Conservation (phyloP, 345 rosid genomes). For the Melaleuca alternifolia region DNA sequence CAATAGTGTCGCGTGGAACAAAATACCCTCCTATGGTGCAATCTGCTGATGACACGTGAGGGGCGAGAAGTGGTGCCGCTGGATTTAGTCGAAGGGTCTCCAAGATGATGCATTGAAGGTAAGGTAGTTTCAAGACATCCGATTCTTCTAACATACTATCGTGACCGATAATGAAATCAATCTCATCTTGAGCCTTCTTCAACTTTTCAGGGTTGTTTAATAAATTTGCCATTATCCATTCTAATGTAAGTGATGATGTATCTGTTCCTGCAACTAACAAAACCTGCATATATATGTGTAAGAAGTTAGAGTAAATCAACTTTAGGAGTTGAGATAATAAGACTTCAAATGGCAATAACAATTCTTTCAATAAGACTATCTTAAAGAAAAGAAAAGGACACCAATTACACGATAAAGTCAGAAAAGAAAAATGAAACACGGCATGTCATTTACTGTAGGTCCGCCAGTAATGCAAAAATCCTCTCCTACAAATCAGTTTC, state of each 20-base stretch:
- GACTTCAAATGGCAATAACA: background rate
- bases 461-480: background rate
- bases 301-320: background rate
- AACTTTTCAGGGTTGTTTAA: slow-evolving; percentile 22
- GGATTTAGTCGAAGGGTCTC: slow-evolving; percentile 35
- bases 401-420: background rate
- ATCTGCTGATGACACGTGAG: slow-evolving; percentile 18
- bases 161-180: slow-evolving; percentile 9
- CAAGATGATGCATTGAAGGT: slow-evolving; percentile 23
- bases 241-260: slow-evolving; percentile 24
- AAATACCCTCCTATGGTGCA: slow-evolving; percentile 27
- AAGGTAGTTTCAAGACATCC: slow-evolving; percentile 16
- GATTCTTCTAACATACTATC: slow-evolving; percentile 16
- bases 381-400: background rate
- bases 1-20: slow-evolving; percentile 22
- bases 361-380: background rate
- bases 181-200: slow-evolving; percentile 20
- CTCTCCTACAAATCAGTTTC: background rate
- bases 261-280: slow-evolving; percentile 36
- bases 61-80: slow-evolving; percentile 17
- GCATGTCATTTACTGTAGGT: background rate
- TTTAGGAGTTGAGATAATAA: background rate
- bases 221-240: slow-evolving; percentile 36
- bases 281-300: background rate
- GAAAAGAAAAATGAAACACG: background rate